phyloP scores from a whole-genome alignment of 2,329 filamentous ascomycete genomes.

The Penicillium sp. region DNA sequence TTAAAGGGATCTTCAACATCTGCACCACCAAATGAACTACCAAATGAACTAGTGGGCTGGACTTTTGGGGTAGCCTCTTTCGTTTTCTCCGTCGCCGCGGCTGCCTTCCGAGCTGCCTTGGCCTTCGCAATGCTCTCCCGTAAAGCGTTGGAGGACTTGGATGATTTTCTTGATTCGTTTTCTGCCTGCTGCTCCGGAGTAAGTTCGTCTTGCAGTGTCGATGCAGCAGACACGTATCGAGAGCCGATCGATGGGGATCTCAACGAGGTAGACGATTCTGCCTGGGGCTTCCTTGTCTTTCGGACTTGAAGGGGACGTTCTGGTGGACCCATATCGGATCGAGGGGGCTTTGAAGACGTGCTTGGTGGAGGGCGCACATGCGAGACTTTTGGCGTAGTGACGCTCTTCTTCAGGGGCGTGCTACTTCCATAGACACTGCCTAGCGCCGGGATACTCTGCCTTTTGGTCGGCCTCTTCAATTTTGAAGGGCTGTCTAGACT shows the following conservation, averaged over 20 bases:
- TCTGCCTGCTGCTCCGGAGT: conserved; percentile 30
- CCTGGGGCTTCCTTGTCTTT: conserved; percentile 38
- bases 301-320: conserved; percentile 42
- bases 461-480: conserved; percentile 22
- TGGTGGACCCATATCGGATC: conserved; percentile 28
- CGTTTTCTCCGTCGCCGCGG: conserved; percentile 30
- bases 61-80: neutral
- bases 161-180: conserved; percentile 43
- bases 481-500: conserved; percentile 29
- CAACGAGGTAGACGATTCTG: conserved; percentile 29
- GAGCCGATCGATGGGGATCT: conserved; percentile 34
- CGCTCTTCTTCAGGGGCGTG: conserved; percentile 30
- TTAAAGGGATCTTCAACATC: conserved; percentile 53
- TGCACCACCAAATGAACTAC: conserved; percentile 56
- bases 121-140: conserved; percentile 92
- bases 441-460: conserved; percentile 19
- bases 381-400: conserved; percentile 49
- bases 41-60: conserved; percentile 44
- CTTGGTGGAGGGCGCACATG: conserved; percentile 57
- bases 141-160: conserved; percentile 76
- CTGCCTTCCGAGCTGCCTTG: conserved; percentile 73
- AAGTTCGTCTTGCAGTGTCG: conserved; percentile 30
- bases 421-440: conserved; percentile 15
- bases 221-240: conserved; percentile 32
- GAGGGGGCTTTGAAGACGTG: conserved; percentile 57